Evolutionary conservation across 139 green algal genomes (phyloP).

Genomic region (Chlamydomonas incerta): DNA sequence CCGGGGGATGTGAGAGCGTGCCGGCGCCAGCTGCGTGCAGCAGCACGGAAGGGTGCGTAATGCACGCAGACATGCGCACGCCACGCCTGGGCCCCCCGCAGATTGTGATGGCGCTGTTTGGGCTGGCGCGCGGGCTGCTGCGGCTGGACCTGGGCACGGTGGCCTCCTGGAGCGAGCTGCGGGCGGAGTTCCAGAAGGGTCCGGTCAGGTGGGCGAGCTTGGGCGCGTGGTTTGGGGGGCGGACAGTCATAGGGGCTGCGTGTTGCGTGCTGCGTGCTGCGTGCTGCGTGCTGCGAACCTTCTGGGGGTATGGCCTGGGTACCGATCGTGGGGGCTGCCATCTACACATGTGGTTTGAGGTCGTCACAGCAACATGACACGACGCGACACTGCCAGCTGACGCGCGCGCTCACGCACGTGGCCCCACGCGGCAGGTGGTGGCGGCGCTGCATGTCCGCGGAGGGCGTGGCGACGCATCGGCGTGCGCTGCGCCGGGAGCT

Average conservation of each 20-base stretch:
- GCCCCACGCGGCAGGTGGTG: background rate
- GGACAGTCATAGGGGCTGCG: background rate
- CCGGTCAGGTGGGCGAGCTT: background rate
- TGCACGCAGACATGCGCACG: too few relatives aligned
- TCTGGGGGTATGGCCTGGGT: too few relatives aligned
- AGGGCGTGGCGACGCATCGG: constrained; percentile 6
- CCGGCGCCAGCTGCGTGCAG: too few relatives aligned
- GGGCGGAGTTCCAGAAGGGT: constrained; percentile 3
- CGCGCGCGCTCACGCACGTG: too few relatives aligned
- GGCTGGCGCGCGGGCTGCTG: constrained; percentile 8
- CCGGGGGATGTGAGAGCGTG: too few relatives aligned
- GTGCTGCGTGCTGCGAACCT: background rate
- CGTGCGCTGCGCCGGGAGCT: constrained; percentile 8
- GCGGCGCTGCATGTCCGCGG: constrained; percentile 13
- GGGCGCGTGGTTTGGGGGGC: background rate
- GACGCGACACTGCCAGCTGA: too few relatives aligned
- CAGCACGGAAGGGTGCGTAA: too few relatives aligned
- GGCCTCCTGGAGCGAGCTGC: constrained; percentile 26
- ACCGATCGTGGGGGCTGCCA: too few relatives aligned
- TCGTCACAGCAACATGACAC: too few relatives aligned
- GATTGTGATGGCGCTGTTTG: constrained; percentile 5
- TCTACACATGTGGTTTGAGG: too few relatives aligned
- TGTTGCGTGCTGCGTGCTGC: background rate
- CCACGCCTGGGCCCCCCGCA: too few relatives aligned
- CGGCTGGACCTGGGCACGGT: constrained; percentile 20